Percentiles rank a stretch among this genome's conserved stretches.
phyloP scores from a whole-genome alignment of 352 stramenopile genomes.

The Phytophthora niederhauseri region DNA sequence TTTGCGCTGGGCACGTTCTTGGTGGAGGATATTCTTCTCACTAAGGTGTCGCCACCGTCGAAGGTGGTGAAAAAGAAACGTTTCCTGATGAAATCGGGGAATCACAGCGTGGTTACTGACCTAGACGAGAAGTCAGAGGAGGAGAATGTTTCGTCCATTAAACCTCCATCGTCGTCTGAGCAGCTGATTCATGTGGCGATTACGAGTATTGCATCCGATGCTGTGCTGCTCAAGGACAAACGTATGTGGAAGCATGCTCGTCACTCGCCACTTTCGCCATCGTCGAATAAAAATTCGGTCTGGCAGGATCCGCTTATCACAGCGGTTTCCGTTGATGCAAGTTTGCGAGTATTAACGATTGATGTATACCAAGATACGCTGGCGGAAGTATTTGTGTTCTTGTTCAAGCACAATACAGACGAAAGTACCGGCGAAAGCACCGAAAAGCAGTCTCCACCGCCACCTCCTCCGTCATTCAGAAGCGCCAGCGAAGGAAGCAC shows the following conservation, averaged over 20 bases:
- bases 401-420: slow-evolving; percentile 56
- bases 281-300: slow-evolving; percentile 48
- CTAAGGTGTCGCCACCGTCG: slow-evolving; percentile 22
- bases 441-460: slow-evolving; percentile 14
- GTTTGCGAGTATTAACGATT: slow-evolving; percentile 70
- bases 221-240: slow-evolving; percentile 63
- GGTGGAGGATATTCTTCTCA: slow-evolving; percentile 74
- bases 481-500: slow-evolving; percentile 38
- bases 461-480: slow-evolving; percentile 30
- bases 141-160: not conserved
- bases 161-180: slow-evolving; percentile 37
- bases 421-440: slow-evolving; percentile 13
- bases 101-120: slow-evolving; percentile 38
- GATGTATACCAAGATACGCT: slow-evolving; percentile 84
- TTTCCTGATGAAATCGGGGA: slow-evolving; percentile 72
- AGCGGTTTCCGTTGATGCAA: slow-evolving; percentile 70
- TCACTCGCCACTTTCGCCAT: slow-evolving; percentile 40
- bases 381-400: slow-evolving; percentile 79
- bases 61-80: slow-evolving; percentile 46
- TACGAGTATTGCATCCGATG: slow-evolving; percentile 70
- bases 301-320: slow-evolving; percentile 82
- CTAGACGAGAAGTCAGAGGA: slow-evolving; percentile 23
- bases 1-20: slow-evolving; percentile 78
- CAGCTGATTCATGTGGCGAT: slow-evolving; percentile 77
- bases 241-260: slow-evolving; percentile 51